Evolutionary conservation across 2,329 filamentous ascomycete species (phyloP).

Genomic region (Fonsecaea multimorphosa): DNA sequence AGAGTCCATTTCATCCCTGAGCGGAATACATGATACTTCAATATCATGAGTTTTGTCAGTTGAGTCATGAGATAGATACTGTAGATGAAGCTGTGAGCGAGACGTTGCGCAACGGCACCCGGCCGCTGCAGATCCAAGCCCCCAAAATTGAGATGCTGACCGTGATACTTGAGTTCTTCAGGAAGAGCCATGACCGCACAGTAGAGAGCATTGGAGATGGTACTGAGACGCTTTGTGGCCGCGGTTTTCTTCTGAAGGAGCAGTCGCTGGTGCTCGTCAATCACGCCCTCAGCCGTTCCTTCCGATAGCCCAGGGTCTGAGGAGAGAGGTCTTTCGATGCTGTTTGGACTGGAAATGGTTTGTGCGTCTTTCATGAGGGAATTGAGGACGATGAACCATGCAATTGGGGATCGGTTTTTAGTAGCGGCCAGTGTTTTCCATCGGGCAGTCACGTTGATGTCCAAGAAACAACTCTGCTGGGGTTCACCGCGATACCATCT

Average conservation of each 20-base stretch:
- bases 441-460: conserved; percentile 42
- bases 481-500: conserved; percentile 43
- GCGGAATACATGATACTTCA: conserved; percentile 43
- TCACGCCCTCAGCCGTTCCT: background rate
- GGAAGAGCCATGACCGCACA: conserved; percentile 44
- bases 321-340: conserved; percentile 30
- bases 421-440: conserved; percentile 45
- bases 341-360: conserved; percentile 42
- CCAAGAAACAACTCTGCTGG: conserved; percentile 42
- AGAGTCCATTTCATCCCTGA: conserved; percentile 21
- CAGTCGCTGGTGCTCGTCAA: background rate
- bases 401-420: conserved; percentile 45
- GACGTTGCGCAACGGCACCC: background rate
- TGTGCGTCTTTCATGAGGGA: conserved; percentile 50
- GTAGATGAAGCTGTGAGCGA: conserved; percentile 42
- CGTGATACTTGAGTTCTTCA: conserved; percentile 41
- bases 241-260: conserved; percentile 18
- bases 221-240: conserved; percentile 41
- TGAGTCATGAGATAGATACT: conserved; percentile 46
- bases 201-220: conserved; percentile 28
- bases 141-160: conserved; percentile 45
- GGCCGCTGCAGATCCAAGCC: background rate
- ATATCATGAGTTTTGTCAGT: conserved; percentile 46
- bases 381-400: conserved; percentile 51
- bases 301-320: conserved; percentile 7